These are phyloP conservation scores for Flaveria linearis DNA, from an alignment of 129 eudicot genomes.

Conservation along the genomic window DNA sequence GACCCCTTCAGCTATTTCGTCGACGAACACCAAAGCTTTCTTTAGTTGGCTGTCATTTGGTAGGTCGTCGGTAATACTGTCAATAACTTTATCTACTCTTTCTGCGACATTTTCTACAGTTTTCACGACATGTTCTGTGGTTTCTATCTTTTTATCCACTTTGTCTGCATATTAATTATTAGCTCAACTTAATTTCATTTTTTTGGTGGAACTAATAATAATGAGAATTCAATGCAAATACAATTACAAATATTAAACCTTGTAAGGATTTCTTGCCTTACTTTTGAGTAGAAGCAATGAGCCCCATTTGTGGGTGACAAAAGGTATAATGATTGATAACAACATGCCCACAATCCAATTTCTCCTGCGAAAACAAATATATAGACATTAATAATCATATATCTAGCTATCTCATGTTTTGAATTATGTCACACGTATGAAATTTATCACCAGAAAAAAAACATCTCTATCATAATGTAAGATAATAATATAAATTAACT, in stretches of 20 bases:
- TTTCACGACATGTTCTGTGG: constrained; percentile 43
- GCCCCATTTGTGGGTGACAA: constrained; percentile 52
- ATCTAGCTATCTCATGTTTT: not conserved
- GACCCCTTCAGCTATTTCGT: constrained; percentile 37
- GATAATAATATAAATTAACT: not conserved
- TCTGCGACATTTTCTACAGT: constrained; percentile 39
- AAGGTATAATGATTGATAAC: constrained; percentile 44
- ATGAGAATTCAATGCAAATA: not conserved
- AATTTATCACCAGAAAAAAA: not conserved
- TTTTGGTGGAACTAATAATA: not conserved
- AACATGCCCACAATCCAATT: constrained; percentile 46
- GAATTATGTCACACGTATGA: not conserved
- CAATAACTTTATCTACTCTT: constrained; percentile 42
- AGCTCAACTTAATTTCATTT: not conserved
- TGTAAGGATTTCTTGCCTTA: constrained; percentile 21
- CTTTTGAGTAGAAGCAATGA: constrained; percentile 41
- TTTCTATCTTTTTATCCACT: constrained; percentile 38
- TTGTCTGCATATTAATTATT: constrained; percentile 17
- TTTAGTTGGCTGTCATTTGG: constrained; percentile 41
- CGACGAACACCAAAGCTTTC: constrained; percentile 27
- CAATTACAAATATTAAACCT: not conserved
- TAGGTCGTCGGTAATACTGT: constrained; percentile 40
- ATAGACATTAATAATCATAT: not conserved
- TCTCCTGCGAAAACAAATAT: constrained; percentile 35
- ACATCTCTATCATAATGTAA: not conserved